Base-by-base conservation (phyloP, 805 yeast species). In the Metschnikowia peoriensis region DNA sequence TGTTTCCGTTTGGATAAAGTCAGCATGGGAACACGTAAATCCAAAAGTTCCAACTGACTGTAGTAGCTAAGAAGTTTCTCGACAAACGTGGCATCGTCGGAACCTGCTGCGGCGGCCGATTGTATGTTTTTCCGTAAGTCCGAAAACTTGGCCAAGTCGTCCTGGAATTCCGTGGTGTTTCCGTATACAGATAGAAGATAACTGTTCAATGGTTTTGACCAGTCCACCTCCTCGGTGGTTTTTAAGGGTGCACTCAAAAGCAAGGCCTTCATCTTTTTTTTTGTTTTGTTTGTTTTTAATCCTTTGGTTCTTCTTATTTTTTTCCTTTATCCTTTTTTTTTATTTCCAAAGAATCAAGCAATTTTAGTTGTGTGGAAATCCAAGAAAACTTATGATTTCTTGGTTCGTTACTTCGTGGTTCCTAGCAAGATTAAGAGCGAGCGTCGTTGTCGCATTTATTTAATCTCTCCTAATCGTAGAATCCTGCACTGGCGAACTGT, bases 1-100 rank as follows among this genome's bases (percentile, higher is more conserved):
- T 77, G 75, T 50, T 67, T 72, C 52, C 61, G 64, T 46, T 63
- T 68, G 55, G 70, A 67, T 53, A 85, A 77, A n/a, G 78, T 71
- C 48, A 75, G 76, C 52, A 84, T 77, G 1, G 97, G 94, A 17
- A 93, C 67, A 49, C 97, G 75, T 58, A 89, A 69, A 55, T 88
- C 91, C 45, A 94, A 70, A 11, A 89, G 79, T 63, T 92, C 97
- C 55, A 94, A 67, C 65, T 86, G 94, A 14, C 89, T 88, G 63
- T 84, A 90, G 67, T 93, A 93, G 50, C 80, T 79, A 64, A 81
- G 84, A 57, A 84, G 77, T 16, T 84, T 60, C 55, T 80, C 83
- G 38, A 83, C 70, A 1, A 85, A 82, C 0, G 73, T 70, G 6
- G 46, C 50, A 51, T 75, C 80, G 27, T 71, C 71, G 42, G 67